These are phyloP conservation scores for Mrakia hoshinonis DNA, from an alignment of 768 basidiomycete species.

Conservation along the genomic window DNA sequence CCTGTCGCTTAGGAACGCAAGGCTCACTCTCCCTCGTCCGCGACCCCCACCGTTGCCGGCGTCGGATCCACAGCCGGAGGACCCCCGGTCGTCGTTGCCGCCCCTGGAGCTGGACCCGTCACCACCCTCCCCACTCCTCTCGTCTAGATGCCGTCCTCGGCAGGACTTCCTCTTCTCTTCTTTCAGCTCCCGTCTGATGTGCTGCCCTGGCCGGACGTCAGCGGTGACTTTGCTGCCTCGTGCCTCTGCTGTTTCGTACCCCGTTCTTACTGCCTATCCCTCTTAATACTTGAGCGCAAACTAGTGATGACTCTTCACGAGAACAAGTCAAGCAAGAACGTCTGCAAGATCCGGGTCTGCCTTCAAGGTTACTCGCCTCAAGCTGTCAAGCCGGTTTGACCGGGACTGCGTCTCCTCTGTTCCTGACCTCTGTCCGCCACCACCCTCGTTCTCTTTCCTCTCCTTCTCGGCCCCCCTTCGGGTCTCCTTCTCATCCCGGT, in stretches of 20 bases:
- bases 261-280: no score
- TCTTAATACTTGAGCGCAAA: no score
- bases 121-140: neutral
- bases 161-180: neutral
- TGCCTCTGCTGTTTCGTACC: neutral
- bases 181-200: neutral
- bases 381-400: no score
- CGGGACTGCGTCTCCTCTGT: no score
- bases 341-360: no score
- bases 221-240: neutral
- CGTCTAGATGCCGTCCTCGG: neutral
- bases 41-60: neutral
- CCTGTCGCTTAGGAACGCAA: conserved; percentile 23
- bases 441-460: no score
- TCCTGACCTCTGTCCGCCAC: neutral
- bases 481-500: neutral
- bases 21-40: neutral
- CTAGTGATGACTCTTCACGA: no score
- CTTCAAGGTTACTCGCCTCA: no score
- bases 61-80: no score
- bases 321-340: no score
- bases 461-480: neutral
- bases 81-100: neutral
- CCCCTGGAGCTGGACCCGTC: neutral
- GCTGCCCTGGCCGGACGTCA: neutral